A percentile compares a stretch with the other conserved stretches of the same genome.
These are phyloP conservation scores for Pseudozyma thailandica DNA, from an alignment of 1,284 basidiomycete species.

Conservation along the genomic window DNA sequence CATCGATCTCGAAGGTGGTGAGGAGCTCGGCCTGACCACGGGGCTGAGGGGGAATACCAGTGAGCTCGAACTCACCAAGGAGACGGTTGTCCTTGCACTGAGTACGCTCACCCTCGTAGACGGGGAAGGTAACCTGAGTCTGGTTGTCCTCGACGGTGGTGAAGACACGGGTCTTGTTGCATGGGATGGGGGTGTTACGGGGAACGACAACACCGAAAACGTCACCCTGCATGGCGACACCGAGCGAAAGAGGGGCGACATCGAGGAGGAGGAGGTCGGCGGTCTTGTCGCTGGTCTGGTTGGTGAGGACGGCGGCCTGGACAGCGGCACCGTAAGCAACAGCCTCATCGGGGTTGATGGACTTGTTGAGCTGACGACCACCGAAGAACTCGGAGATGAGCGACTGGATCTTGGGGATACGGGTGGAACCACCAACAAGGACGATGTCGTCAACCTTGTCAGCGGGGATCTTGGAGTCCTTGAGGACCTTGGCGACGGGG, in stretches of 20 bases:
- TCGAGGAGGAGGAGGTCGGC: constrained; percentile 68
- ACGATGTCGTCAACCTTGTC: constrained; percentile 99
- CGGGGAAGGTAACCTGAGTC: constrained; percentile 68
- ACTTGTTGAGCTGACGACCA: constrained; percentile 97
- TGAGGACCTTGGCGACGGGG: constrained; percentile 97
- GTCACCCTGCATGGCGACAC: constrained; percentile 68
- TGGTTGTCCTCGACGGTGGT: constrained; percentile 69
- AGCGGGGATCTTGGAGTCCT: constrained; percentile 96
- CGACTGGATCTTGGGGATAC: constrained; percentile 99
- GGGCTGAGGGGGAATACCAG: constrained; percentile 67
- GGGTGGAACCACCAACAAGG: constrained; percentile 98
- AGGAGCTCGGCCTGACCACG: constrained; percentile 67
- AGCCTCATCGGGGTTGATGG: constrained; percentile 73
- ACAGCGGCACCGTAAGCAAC: constrained; percentile 69
- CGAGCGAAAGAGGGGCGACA: constrained; percentile 68
- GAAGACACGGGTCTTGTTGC: constrained; percentile 68
- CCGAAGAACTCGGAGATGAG: constrained; percentile 98
- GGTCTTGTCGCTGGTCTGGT: constrained; percentile 69
- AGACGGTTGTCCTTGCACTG: constrained; percentile 69
- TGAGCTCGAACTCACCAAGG: constrained; percentile 68
- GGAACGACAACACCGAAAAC: constrained; percentile 68
- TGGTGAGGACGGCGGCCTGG: constrained; percentile 68
- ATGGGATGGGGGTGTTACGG: constrained; percentile 68
- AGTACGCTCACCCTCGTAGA: constrained; percentile 68
- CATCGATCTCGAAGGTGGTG: constrained; percentile 68